phyloP scores from a whole-genome alignment of 805 yeast genomes.

The Lipomyces anomalus region DNA sequence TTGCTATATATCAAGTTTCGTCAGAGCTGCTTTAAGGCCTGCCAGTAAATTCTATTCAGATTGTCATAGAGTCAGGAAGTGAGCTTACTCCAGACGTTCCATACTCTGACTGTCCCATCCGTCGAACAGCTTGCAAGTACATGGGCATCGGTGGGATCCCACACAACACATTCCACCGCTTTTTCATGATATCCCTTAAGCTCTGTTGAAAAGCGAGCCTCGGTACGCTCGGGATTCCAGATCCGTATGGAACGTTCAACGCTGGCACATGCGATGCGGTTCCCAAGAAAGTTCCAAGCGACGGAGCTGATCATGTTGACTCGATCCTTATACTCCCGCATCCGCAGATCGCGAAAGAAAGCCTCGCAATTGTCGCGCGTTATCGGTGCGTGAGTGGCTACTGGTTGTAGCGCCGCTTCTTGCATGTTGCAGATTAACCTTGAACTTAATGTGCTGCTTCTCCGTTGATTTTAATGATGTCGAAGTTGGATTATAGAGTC shows the following conservation, averaged over 20 bases:
- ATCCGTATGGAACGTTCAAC: conserved; percentile 24
- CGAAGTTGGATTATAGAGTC: too few relatives aligned
- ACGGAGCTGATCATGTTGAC: conserved; percentile 3
- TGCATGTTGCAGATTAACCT: too few relatives aligned
- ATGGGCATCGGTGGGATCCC: conserved; percentile 46
- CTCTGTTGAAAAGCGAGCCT: conserved; percentile 29
- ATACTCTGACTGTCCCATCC: conserved; percentile 43
- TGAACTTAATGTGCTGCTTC: too few relatives aligned
- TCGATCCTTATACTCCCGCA: conserved; percentile 8
- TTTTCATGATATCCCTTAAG: conserved; percentile 41
- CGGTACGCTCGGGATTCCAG: conserved; percentile 37
- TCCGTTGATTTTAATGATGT: too few relatives aligned
- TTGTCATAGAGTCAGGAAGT: too few relatives aligned
- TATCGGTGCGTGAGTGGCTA: conserved; percentile 1
- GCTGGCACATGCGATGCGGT: conserved; percentile 14
- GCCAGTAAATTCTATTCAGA: too few relatives aligned
- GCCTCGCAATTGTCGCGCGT: conserved; percentile 8
- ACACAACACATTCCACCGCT: conserved; percentile 40
- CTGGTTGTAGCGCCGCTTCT: neutral
- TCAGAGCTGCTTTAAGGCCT: too few relatives aligned
- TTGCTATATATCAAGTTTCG: neutral
- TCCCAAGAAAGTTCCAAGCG: conserved; percentile 22
- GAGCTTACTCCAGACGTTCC: conserved; percentile 41
- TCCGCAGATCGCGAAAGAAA: conserved; percentile 5
- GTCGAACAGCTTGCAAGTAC: conserved; percentile 45